Evolutionary conservation across 352 stramenopile species (phyloP).

Genomic region (Aphanomyces euteiches): DNA sequence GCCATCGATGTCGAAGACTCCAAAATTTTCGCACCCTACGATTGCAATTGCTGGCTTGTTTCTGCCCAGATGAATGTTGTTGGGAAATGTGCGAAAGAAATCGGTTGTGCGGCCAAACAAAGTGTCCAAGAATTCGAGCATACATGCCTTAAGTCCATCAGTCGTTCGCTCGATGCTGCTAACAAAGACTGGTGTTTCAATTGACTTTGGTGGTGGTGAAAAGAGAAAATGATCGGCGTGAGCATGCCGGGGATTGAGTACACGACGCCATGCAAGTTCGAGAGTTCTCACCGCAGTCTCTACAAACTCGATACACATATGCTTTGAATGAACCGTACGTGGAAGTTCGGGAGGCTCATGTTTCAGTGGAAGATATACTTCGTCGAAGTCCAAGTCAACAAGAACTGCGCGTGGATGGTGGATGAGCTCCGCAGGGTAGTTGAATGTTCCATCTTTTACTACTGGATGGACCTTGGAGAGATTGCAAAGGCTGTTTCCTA

Average conservation of each 20-base stretch:
- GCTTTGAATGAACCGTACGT: constrained; percentile 37
- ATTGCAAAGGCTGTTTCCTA: constrained; percentile 73
- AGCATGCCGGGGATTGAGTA: constrained; percentile 39
- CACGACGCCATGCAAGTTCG: constrained; percentile 44
- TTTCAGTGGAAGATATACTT: constrained; percentile 62
- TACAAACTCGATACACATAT: constrained; percentile 26
- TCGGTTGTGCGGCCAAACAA: constrained; percentile 61
- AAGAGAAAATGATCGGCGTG: constrained; percentile 57
- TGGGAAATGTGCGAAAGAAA: constrained; percentile 57
- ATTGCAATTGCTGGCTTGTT: constrained; percentile 11
- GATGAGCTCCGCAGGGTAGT: constrained; percentile 41
- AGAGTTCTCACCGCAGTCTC: constrained; percentile 52
- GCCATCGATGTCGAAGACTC: constrained; percentile 24
- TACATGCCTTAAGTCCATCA: constrained; percentile 40
- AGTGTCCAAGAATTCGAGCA: constrained; percentile 55
- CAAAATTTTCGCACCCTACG: constrained; percentile 3
- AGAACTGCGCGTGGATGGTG: constrained; percentile 45
- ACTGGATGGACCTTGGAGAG: constrained; percentile 33
- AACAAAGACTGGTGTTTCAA: neutral
- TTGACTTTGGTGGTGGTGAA: constrained; percentile 20
- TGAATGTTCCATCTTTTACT: constrained; percentile 1
- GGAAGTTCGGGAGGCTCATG: constrained; percentile 64
- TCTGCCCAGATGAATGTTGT: constrained; percentile 18
- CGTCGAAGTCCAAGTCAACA: constrained; percentile 66
- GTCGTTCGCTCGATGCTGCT: neutral